These are phyloP conservation scores for Butyriboletus loyo DNA, from an alignment of 768 basidiomycete genomes.

Conservation along the genomic window DNA sequence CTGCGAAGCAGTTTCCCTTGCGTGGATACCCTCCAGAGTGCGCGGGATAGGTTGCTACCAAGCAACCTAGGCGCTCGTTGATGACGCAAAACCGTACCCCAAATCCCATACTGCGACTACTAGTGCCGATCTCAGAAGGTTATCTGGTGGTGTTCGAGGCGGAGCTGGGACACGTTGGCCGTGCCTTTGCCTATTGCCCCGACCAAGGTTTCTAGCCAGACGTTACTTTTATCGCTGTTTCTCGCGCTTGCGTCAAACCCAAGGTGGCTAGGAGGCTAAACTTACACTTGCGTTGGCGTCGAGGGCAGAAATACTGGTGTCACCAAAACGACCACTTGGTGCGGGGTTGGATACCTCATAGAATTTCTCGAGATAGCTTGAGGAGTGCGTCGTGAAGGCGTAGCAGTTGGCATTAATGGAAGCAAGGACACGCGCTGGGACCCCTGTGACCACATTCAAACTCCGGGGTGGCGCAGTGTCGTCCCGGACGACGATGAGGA, in stretches of 20 bases:
- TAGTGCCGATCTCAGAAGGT: background rate
- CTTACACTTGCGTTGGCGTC: background rate
- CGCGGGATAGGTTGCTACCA: background rate
- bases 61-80: background rate
- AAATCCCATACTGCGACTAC: background rate
- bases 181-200: background rate
- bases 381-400: background rate
- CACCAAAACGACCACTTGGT: background rate
- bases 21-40: background rate
- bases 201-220: background rate
- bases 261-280: background rate
- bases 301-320: background rate
- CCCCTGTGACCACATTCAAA: constrained; percentile 31
- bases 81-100: too few relatives aligned
- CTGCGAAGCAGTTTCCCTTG: constrained; percentile 8
- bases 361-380: background rate
- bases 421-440: constrained; percentile 20
- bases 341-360: background rate
- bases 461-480: constrained; percentile 22
- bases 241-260: background rate
- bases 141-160: background rate
- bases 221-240: background rate
- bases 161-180: background rate
- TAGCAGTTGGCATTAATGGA: background rate
- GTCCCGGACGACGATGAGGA: background rate